These are phyloP conservation scores for Neopestalotiopsis clavispora DNA, from an alignment of 2,329 filamentous ascomycete species.

Conservation along the genomic window DNA sequence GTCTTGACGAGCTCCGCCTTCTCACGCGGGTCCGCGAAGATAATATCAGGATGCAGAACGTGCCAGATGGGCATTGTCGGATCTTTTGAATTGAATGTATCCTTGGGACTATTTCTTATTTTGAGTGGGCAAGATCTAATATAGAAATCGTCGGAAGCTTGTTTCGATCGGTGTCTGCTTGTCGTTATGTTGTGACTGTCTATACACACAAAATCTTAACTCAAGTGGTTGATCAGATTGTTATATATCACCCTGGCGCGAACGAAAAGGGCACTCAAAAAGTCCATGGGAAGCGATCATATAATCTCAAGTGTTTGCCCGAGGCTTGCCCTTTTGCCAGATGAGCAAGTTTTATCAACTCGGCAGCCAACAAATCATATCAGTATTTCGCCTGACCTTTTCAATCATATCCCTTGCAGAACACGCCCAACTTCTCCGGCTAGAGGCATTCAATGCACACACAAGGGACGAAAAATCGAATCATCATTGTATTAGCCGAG, in stretches of 20 bases:
- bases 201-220: no score
- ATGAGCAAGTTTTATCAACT: neutral
- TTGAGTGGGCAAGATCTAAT: no score
- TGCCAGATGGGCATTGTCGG: constrained; percentile 47
- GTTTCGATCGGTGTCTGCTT: no score
- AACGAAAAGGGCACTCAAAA: no score
- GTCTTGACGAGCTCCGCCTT: constrained; percentile 38
- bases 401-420: neutral
- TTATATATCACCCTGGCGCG: no score
- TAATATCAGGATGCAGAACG: constrained; percentile 42
- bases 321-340: neutral
- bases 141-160: no score
- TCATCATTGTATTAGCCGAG: neutral
- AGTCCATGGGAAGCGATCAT: no score
- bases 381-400: neutral
- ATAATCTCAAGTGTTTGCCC: neutral
- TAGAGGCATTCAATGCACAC: neutral
- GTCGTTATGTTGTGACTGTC: no score
- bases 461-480: neutral
- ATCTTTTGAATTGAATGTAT: neutral
- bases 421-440: neutral
- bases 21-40: constrained; percentile 33
- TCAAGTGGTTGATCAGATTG: no score
- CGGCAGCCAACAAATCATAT: neutral
- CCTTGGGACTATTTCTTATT: no score